These are phyloP conservation scores for Fusarium cyanostomum DNA, from an alignment of 2,329 filamentous ascomycete genomes.

Conservation along the genomic window DNA sequence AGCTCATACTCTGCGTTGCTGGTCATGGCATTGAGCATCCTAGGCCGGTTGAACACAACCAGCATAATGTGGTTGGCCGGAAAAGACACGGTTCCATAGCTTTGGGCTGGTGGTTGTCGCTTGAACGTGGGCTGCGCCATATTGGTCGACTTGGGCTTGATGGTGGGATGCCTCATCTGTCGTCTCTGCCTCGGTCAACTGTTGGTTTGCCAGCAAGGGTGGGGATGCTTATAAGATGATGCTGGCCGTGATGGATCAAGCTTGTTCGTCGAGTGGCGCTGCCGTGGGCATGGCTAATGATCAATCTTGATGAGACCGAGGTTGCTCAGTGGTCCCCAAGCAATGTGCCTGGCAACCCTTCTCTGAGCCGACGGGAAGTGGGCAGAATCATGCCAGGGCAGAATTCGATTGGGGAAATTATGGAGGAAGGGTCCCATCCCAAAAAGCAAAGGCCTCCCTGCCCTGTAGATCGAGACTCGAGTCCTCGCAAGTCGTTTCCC, in stretches of 20 bases:
- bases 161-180: neutral
- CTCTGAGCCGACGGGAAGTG: neutral
- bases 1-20: conserved; percentile 47
- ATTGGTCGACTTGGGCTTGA: neutral
- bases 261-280: neutral
- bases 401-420: neutral
- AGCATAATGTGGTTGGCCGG: conserved; percentile 39
- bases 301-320: conserved; percentile 23
- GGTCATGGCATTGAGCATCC: conserved; percentile 40
- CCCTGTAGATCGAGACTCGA: neutral
- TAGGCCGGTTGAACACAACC: conserved; percentile 39
- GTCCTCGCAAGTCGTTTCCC: neutral
- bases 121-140: conserved; percentile 34
- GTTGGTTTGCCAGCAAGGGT: conserved; percentile 12
- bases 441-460: neutral
- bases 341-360: neutral
- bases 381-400: neutral
- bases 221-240: neutral
- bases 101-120: conserved; percentile 30
- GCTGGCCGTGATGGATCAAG: neutral
- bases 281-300: conserved; percentile 11
- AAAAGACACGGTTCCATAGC: conserved; percentile 38
- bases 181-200: neutral
- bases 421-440: neutral
- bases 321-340: conserved; percentile 17